A percentile compares a stretch with the other conserved stretches of the same genome.
Conservation (phyloP, 257 asterid genomes). For the Fraxinus cuspidata region DNA sequence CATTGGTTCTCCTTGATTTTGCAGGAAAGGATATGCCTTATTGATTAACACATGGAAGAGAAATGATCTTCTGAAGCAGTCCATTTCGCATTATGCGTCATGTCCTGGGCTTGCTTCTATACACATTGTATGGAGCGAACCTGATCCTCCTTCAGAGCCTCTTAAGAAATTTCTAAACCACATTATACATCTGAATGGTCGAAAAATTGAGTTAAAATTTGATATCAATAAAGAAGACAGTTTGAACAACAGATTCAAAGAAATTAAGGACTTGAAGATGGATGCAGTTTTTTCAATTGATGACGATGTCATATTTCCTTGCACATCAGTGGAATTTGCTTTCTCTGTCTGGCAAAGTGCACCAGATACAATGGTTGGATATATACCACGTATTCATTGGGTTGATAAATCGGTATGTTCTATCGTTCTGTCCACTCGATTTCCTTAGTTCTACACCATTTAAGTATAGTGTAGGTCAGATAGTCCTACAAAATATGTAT, state of each 20-base stretch:
- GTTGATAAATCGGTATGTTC: slow-evolving; percentile 54
- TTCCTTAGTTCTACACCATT: background rate
- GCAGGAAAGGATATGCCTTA: slow-evolving; percentile 74
- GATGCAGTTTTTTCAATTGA: slow-evolving; percentile 83
- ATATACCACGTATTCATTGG: slow-evolving; percentile 85
- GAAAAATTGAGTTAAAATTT: slow-evolving; percentile 57
- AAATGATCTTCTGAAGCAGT: slow-evolving; percentile 72
- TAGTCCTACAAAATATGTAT: background rate
- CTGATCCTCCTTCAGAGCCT: slow-evolving; percentile 65
- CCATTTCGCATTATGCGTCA: slow-evolving; percentile 72
- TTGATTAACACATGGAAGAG: slow-evolving; percentile 91
- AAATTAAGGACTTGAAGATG: slow-evolving; percentile 66
- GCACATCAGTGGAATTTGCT: slow-evolving; percentile 67
- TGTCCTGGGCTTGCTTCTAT: slow-evolving; percentile 72
- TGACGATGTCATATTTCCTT: slow-evolving; percentile 78
- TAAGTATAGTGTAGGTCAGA: background rate
- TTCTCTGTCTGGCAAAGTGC: slow-evolving; percentile 79
- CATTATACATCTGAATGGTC: slow-evolving; percentile 45
- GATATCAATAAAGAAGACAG: slow-evolving; percentile 78
- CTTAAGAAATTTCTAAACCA: slow-evolving; percentile 51
- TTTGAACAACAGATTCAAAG: slow-evolving; percentile 83
- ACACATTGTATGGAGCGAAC: slow-evolving; percentile 85
- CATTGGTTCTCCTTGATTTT: background rate
- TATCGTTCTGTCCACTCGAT: background rate
- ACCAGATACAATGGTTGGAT: slow-evolving; percentile 84